Conservation (phyloP, 129 eudicot species). For the Calendula officinalis region DNA sequence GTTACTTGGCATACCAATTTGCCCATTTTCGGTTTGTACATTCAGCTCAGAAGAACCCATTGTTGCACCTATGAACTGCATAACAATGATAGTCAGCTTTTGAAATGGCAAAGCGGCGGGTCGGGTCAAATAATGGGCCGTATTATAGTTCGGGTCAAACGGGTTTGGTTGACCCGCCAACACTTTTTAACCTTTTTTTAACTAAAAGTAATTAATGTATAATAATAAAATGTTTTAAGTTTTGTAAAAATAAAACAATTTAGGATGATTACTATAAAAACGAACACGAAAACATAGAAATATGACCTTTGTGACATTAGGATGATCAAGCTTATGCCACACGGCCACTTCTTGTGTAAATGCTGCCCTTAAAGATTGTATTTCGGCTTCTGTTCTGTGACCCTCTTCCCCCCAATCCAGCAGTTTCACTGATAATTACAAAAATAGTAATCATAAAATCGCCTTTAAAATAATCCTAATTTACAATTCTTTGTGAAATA, state of each 20-base stretch:
- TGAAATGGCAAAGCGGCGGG: background rate
- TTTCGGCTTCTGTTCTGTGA: conserved; percentile 79
- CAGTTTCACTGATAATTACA: conserved; percentile 57
- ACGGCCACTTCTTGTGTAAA: conserved; percentile 93
- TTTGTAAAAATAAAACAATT: too few relatives aligned
- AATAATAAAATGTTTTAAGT: background rate
- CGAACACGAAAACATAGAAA: background rate
- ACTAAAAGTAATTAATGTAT: too few relatives aligned
- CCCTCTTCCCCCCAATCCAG: conserved; percentile 98
- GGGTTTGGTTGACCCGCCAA: conserved; percentile 1
- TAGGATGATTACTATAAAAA: background rate
- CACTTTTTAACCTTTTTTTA: background rate
- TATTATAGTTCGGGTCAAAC: too few relatives aligned
- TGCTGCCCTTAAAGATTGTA: conserved; percentile 74
- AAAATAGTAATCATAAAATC: background rate
- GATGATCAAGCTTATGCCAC: conserved; percentile 93
- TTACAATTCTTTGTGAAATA: conserved; percentile 3
- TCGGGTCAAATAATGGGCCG: background rate
- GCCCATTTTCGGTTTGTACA: conserved; percentile 81
- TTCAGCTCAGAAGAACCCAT: conserved; percentile 82
- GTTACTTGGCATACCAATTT: conserved; percentile 77
- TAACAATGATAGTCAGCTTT: background rate
- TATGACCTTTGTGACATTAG: conserved; percentile 82
- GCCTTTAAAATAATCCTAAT: conserved; percentile 4
- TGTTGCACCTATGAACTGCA: conserved; percentile 89